Base-by-base conservation (phyloP, 2,329 filamentous ascomycete species). In the Ophidiomyces ophidiicola region DNA sequence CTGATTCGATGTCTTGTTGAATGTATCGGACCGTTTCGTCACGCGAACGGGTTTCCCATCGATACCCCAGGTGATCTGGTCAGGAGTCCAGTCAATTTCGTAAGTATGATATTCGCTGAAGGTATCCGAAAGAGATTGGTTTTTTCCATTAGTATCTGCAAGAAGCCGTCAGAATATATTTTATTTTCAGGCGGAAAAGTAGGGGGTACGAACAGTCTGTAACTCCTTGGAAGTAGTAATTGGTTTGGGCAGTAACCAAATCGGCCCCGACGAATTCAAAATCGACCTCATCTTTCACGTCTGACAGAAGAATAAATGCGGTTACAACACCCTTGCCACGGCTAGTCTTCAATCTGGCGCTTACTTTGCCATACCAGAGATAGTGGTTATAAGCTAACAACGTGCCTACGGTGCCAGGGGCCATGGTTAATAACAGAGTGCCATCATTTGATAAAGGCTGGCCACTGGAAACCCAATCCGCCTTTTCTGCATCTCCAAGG, bases 221-320 rank as follows among this genome's bases (percentile, higher is more conserved):
- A 47, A 94, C 80, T 55, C 90, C 90, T 66, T 94, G 87, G 66
- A 81, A 94, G 66, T 94, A 98, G 69, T 78, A 98, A 68, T 98
- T 98, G 57, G 86, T 90, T 68, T 98, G 87, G 12, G 81, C 83
- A 46, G 71, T 74, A 32, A 68, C 56, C 46, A 93, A 68, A 54
- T 94, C 83, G 31, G 73, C 73, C 48, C 90, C 90, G 39, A 98
- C 74, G 59, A 82, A 96, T 61, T 98, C 90, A 58, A 85, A 96
- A 66, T 98, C 90, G 53, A 98, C 94, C 63, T 98, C 90, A 56
- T 98, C 90, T 71, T 94, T 93, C 55, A 92, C 82, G 54, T 96
- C 88, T 24, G 82, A 87, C 61, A 94, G 76, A 55, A 96, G 69
- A 59, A 98, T 98, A 58, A 98, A 98, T 20, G 86, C 88, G 1